Base-by-base conservation (phyloP, 2,329 filamentous ascomycete genomes). In the Botrytis aclada region DNA sequence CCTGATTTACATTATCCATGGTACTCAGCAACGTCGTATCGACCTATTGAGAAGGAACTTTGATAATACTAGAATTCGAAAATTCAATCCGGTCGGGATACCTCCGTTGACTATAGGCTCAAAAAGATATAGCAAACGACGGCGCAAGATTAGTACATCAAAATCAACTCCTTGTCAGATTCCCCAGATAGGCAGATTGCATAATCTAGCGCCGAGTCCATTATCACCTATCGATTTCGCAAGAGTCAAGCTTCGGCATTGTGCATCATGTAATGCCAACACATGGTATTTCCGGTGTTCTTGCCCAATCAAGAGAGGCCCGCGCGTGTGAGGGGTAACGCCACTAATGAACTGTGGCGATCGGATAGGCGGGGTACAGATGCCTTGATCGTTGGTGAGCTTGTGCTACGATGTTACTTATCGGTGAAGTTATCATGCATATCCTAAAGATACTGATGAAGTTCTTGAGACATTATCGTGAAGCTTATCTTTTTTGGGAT, bases 1-100 rank as follows among this genome's bases (percentile, higher is more conserved):
- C 77, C 71, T 79, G 75, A 71, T 74, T 71, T 12, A 74, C 37
- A 20, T 47, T 43, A 20, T 67, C 65, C 65, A 67, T 66, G 45
- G 34, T 25, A 29, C 25, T 16, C 25, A 34, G 45, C 20, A 9
- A 14, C 7, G 34, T 51, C 32, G 45, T 39, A 39, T 39, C 39
- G 2, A 16, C 43, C 25, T 37, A 20, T 41, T 29, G 0, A n/a
- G 29, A 32, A 32, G 20, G 5, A 37, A 6, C 4, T 65, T 16
- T 25, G 3, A 37, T 7, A 47, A 47, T 65, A 56, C 4, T 39
- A 12, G 5, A 37, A n/a, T 16, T 9, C 6, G 3, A n/a, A 1
- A 16, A 37, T n/a, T 39, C 4, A 37, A n/a, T 25, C 16, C 0
- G 3, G 39, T 25, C 25, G 25, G 4, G 8, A 14, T 62, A 1